These are phyloP conservation scores for Haplosporangium sp. DNA, from an alignment of 371 early-diverging fungal genomes.

Conservation along the genomic window DNA sequence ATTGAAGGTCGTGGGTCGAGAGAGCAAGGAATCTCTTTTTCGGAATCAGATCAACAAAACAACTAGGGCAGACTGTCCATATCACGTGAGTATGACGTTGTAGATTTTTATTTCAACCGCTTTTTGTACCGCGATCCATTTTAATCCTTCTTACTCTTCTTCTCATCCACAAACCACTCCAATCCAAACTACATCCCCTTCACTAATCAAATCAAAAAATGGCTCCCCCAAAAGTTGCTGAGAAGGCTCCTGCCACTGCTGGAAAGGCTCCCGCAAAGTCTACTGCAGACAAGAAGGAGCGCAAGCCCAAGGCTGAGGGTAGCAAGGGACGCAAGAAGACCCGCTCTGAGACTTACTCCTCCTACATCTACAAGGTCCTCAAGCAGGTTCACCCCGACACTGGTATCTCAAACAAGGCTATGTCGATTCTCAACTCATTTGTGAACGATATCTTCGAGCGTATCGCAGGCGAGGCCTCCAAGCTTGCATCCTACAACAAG, in stretches of 20 bases:
- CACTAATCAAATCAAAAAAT: conserved; percentile 13
- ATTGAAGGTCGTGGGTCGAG: conserved; percentile 3
- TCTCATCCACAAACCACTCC: conserved; percentile 1
- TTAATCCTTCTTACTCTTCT: conserved; percentile 1
- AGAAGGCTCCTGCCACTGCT: conserved; percentile 72
- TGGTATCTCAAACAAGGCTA: conserved; percentile 98
- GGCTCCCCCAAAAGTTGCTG: conserved; percentile 51
- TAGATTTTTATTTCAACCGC: not conserved
- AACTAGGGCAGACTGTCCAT: not conserved
- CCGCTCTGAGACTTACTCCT: conserved; percentile 93
- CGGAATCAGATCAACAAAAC: conserved; percentile 29
- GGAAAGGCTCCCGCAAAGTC: conserved; percentile 75
- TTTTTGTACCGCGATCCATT: conserved; percentile 3
- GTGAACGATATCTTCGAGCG: conserved; percentile 98
- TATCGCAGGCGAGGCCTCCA: conserved; percentile 90
- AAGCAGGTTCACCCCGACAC: conserved; percentile 98
- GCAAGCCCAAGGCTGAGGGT: conserved; percentile 54
- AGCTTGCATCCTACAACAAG: conserved; percentile 94
- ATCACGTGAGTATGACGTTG: not conserved
- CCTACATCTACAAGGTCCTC: conserved; percentile 97
- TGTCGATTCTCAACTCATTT: conserved; percentile 98
- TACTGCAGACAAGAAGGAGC: conserved; percentile 61
- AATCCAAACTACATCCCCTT: not conserved
- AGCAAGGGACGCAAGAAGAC: conserved; percentile 71
- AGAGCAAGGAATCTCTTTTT: conserved; percentile 1